Evolutionary conservation across 768 basidiomycete genomes (phyloP).

Genomic region (Termitomyces sp.): DNA sequence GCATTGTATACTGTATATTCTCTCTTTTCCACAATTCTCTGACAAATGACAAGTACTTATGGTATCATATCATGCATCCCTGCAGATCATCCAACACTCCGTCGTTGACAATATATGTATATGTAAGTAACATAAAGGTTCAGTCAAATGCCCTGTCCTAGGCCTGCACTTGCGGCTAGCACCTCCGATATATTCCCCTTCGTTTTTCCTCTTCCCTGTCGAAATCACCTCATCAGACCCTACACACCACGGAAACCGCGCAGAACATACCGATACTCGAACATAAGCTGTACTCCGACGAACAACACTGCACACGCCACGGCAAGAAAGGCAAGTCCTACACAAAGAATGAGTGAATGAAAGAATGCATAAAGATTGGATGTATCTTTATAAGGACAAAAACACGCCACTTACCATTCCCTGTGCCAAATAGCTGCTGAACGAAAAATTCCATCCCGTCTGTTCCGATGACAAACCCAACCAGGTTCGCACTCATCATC

Average conservation of each 20-base stretch:
- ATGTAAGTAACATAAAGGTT: no score
- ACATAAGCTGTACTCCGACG: slow-evolving; percentile 87
- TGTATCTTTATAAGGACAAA: not conserved
- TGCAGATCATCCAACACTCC: no score
- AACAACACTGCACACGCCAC: slow-evolving; percentile 66
- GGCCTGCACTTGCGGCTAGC: no score
- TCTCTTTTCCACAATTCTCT: no score
- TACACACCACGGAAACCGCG: not conserved
- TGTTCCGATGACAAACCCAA: slow-evolving; percentile 90
- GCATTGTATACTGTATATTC: no score
- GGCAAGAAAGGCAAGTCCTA: slow-evolving; percentile 67
- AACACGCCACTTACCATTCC: slow-evolving; percentile 46
- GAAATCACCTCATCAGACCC: slow-evolving; percentile 4
- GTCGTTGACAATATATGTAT: no score
- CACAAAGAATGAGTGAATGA: not conserved
- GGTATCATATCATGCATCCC: not conserved
- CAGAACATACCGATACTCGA: slow-evolving; percentile 80
- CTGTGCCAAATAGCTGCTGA: slow-evolving; percentile 57
- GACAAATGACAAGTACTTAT: no score
- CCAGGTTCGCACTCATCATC: slow-evolving; percentile 91
- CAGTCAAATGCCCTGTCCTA: no score
- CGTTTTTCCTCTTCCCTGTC: slow-evolving; percentile 71
- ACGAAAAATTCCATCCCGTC: slow-evolving; percentile 76
- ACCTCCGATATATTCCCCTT: slow-evolving; percentile 53
- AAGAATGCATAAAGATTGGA: not conserved